Conservation (phyloP, 164 flowering plant species). For the Nymphaea thermarum region DNA sequence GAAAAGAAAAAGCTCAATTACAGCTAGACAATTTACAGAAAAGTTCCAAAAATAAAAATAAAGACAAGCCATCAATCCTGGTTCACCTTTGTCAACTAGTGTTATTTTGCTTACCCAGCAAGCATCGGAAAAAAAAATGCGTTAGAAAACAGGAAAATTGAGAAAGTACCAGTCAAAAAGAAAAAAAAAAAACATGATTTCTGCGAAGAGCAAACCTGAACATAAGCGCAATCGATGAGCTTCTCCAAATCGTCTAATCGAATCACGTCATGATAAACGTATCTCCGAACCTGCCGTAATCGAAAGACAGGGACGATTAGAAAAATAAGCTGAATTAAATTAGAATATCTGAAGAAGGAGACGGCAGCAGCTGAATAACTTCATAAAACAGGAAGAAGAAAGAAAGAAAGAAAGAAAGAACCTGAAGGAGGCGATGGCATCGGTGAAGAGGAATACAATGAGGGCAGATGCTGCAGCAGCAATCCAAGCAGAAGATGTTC, state of each 20-base stretch:
- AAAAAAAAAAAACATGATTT: background rate
- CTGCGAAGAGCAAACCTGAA: constrained; percentile 40
- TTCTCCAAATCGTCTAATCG: constrained; percentile 60
- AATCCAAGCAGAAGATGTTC: constrained; percentile 79
- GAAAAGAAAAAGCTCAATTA: background rate
- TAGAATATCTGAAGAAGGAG: background rate
- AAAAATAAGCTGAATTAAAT: background rate
- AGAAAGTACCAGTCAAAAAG: background rate
- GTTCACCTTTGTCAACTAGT: too few species aligned
- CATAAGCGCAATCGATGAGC: constrained; percentile 54
- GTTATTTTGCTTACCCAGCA: background rate
- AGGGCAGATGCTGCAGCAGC: constrained; percentile 60
- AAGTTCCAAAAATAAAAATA: background rate
- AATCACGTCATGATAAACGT: constrained; percentile 83
- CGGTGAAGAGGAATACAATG: constrained; percentile 62
- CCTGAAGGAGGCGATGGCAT: constrained; percentile 75
- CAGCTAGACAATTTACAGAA: background rate
- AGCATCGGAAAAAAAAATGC: background rate
- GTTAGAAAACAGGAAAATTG: background rate
- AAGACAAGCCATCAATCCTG: background rate
- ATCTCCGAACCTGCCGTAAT: constrained; percentile 54
- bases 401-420: constrained; percentile 3
- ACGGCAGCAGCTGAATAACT: background rate
- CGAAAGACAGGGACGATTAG: background rate
- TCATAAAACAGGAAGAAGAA: constrained; percentile 5